Conservation (phyloP, 495 filamentous ascomycete species). For the Aspergillus diversus region DNA sequence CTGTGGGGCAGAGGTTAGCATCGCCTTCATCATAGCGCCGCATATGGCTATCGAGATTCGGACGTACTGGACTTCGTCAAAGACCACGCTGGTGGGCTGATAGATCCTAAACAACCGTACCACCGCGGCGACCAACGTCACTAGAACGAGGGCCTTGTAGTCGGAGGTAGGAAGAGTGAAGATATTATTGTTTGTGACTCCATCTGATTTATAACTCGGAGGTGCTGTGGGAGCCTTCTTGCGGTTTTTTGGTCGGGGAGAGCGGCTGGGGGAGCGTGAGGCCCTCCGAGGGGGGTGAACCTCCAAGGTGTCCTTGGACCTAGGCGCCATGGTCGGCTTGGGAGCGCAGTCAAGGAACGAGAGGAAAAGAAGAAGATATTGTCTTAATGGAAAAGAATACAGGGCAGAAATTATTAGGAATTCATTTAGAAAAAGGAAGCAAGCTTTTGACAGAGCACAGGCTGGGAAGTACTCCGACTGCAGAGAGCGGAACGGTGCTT, state of each 20-base stretch:
- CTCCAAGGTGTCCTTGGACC: constrained; percentile 43
- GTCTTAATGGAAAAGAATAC: constrained; percentile 17
- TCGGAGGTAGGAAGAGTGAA: constrained; percentile 73
- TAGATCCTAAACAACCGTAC: constrained; percentile 95
- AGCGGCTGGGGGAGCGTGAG: constrained; percentile 46
- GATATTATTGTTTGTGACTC: constrained; percentile 56
- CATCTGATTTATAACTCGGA: constrained; percentile 54
- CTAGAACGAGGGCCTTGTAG: constrained; percentile 69
- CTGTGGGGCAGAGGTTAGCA: constrained; percentile 46
- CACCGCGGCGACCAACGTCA: constrained; percentile 75
- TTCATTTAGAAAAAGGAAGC: constrained; percentile 13
- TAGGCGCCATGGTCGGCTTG: constrained; percentile 36
- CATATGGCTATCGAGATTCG: neutral
- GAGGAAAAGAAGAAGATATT: constrained; percentile 21
- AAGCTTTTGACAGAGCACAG: neutral
- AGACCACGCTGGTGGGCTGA: constrained; percentile 94
- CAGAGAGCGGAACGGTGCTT: constrained; percentile 24
- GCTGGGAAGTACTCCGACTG: constrained; percentile 14
- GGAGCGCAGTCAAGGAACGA: constrained; percentile 9
- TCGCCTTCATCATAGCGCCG: neutral
- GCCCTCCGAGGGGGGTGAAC: constrained; percentile 42
- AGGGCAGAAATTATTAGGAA: constrained; percentile 13
- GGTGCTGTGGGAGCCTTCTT: constrained; percentile 32
- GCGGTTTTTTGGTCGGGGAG: constrained; percentile 46
- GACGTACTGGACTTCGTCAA: constrained; percentile 97